Evolutionary conservation across 371 early-diverging fungal genomes (phyloP).

Genomic region (Choanephora cucurbitarum): DNA sequence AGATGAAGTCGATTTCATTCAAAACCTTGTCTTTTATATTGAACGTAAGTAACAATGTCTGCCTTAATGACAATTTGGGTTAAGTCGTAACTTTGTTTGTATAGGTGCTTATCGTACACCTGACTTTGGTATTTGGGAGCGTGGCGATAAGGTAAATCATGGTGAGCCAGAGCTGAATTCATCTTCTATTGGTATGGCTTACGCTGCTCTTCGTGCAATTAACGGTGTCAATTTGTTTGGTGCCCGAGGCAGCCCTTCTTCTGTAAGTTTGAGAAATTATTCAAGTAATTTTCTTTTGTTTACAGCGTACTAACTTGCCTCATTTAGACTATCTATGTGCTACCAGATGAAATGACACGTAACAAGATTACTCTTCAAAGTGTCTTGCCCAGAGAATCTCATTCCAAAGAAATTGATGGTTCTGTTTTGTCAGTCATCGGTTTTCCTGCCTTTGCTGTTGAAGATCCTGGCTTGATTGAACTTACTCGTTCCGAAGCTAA

Average conservation of each 20-base stretch:
- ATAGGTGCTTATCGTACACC: constrained; percentile 73
- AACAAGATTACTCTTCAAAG: constrained; percentile 82
- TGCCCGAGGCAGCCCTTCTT: constrained; percentile 75
- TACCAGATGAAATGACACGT: constrained; percentile 87
- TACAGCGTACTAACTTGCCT: background rate
- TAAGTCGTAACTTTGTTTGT: background rate
- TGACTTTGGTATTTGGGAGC: constrained; percentile 92
- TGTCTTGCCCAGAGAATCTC: constrained; percentile 86
- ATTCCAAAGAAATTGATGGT: constrained; percentile 89
- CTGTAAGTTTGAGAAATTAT: constrained; percentile 59
- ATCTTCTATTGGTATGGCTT: constrained; percentile 89
- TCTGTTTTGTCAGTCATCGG: constrained; percentile 85
- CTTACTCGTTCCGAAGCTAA: constrained; percentile 76
- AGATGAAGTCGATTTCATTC: constrained; percentile 91
- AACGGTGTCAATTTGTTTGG: constrained; percentile 90
- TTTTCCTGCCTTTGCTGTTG: constrained; percentile 89
- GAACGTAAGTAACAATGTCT: constrained; percentile 56
- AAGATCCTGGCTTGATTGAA: constrained; percentile 65
- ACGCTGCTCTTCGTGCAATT: constrained; percentile 86
- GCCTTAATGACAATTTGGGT: background rate
- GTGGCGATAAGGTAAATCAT: constrained; percentile 90
- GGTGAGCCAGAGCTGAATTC: constrained; percentile 88
- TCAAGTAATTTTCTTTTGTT: background rate
- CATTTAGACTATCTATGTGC: constrained; percentile 72
- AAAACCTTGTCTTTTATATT: constrained; percentile 89